Conservation (phyloP, 345 rosid species). For the Arabis hirsuta region DNA sequence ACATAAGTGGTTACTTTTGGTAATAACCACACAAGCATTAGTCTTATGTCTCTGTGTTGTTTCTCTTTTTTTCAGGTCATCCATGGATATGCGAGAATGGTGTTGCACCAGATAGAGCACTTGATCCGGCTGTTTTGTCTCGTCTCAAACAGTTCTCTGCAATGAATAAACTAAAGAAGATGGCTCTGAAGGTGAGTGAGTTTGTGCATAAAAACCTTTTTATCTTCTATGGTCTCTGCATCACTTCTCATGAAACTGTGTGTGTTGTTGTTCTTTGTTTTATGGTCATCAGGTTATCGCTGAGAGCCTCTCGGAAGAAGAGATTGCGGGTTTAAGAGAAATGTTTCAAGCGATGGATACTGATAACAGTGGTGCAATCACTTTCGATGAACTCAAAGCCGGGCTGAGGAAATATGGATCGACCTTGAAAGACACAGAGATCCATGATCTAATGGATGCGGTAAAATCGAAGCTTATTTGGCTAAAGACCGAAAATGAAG, state of each 20-base stretch:
- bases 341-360: constrained; percentile 96
- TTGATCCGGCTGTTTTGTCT: constrained; percentile 95
- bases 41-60: background rate
- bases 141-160: constrained; percentile 98
- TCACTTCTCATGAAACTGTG: constrained; percentile 12
- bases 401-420: constrained; percentile 93
- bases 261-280: constrained; percentile 35
- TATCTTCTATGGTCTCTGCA: background rate
- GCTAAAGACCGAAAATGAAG: background rate
- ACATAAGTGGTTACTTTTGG: background rate
- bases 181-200: constrained; percentile 84
- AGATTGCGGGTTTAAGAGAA: constrained; percentile 92
- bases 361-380: constrained; percentile 95
- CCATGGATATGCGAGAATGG: constrained; percentile 99
- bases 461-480: constrained; percentile 46
- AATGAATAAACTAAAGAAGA: constrained; percentile 97
- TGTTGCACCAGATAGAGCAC: constrained; percentile 94
- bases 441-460: constrained; percentile 97
- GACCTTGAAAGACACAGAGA: constrained; percentile 90
- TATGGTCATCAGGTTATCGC: constrained; percentile 77
- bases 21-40: background rate
- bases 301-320: constrained; percentile 98
- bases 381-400: constrained; percentile 97
- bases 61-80: constrained; percentile 58
- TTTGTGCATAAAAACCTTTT: background rate